Evolutionary conservation across 2,329 filamentous ascomycete species (phyloP).

Genomic region (Didymella pinodella): DNA sequence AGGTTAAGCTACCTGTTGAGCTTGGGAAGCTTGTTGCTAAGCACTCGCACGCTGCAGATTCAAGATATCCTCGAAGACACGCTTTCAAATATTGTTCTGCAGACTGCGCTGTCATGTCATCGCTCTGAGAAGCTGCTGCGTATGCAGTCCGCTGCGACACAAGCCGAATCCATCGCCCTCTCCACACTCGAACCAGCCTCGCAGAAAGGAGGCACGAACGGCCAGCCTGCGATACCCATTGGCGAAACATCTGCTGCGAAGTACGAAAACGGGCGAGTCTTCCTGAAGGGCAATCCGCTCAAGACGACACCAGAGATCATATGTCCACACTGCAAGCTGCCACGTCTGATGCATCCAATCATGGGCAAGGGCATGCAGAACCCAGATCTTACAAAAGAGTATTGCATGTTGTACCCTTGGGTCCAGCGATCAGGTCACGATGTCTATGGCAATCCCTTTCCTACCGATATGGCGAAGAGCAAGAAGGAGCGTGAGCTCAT

Average conservation of each 20-base stretch:
- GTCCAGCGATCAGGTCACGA: slow-evolving; percentile 79
- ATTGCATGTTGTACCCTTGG: slow-evolving; percentile 82
- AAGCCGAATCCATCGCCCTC: slow-evolving; percentile 51
- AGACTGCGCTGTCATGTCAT: slow-evolving; percentile 76
- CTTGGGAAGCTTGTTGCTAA: slow-evolving; percentile 37
- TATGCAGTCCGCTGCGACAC: slow-evolving; percentile 66
- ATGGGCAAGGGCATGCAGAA: slow-evolving; percentile 74
- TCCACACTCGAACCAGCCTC: slow-evolving; percentile 46
- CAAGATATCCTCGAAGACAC: slow-evolving; percentile 72
- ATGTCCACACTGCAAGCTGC: slow-evolving; percentile 77
- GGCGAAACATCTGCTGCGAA: slow-evolving; percentile 70
- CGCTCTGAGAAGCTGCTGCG: slow-evolving; percentile 80
- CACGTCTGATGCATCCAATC: slow-evolving; percentile 75
- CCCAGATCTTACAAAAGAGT: slow-evolving; percentile 65
- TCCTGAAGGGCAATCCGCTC: slow-evolving; percentile 75
- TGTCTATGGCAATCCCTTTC: slow-evolving; percentile 84
- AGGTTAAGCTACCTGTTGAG: slow-evolving; percentile 23
- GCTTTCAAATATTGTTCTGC: slow-evolving; percentile 78
- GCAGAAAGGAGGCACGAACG: slow-evolving; percentile 46
- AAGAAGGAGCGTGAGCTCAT: slow-evolving; percentile 72
- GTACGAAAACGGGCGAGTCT: slow-evolving; percentile 73
- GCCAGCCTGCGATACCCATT: slow-evolving; percentile 62
- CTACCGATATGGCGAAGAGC: slow-evolving; percentile 77
- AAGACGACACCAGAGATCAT: slow-evolving; percentile 74
- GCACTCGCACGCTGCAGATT: slow-evolving; percentile 34